phyloP scores from a whole-genome alignment of 805 yeast genomes.

The Naumovozyma dairenensis region DNA sequence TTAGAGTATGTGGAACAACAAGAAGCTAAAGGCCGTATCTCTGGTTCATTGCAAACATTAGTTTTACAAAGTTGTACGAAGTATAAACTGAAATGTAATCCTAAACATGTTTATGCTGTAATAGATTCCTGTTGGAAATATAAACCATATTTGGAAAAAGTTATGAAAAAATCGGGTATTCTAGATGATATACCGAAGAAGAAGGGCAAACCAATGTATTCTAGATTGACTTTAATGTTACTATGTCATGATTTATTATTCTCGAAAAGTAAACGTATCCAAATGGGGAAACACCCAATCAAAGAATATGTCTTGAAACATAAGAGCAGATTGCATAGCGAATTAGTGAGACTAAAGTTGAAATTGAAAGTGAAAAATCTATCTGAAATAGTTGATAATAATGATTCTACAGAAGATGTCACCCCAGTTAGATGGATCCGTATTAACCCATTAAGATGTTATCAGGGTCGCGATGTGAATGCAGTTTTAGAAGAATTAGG shows the following conservation, averaged over 20 bases:
- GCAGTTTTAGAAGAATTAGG: slow-evolving; percentile 17
- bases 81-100: slow-evolving; percentile 47
- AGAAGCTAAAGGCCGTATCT: slow-evolving; percentile 25
- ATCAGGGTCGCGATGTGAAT: slow-evolving; percentile 20
- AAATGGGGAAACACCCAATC: slow-evolving; percentile 78
- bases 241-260: slow-evolving; percentile 76
- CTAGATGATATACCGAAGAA: slow-evolving; percentile 37
- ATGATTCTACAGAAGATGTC: slow-evolving; percentile 37
- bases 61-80: slow-evolving; percentile 41
- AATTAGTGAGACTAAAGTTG: slow-evolving; percentile 65
- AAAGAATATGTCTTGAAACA: slow-evolving; percentile 73
- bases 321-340: slow-evolving; percentile 75
- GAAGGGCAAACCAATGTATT: slow-evolving; percentile 41
- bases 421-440: slow-evolving; percentile 79
- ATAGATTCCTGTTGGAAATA: slow-evolving; percentile 70
- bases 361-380: slow-evolving; percentile 54
- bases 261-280: slow-evolving; percentile 68
- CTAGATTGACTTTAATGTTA: slow-evolving; percentile 33
- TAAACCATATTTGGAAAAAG: slow-evolving; percentile 48
- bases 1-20: slow-evolving; percentile 25
- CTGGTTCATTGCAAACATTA: slow-evolving; percentile 46
- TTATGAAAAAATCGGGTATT: slow-evolving; percentile 62
- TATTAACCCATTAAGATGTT: slow-evolving; percentile 52
- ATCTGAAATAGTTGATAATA: slow-evolving; percentile 43
- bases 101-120: slow-evolving; percentile 80